Evolutionary conservation across 2,329 filamentous ascomycete genomes (phyloP).

Genomic region (Pseudogymnoascus sp.): DNA sequence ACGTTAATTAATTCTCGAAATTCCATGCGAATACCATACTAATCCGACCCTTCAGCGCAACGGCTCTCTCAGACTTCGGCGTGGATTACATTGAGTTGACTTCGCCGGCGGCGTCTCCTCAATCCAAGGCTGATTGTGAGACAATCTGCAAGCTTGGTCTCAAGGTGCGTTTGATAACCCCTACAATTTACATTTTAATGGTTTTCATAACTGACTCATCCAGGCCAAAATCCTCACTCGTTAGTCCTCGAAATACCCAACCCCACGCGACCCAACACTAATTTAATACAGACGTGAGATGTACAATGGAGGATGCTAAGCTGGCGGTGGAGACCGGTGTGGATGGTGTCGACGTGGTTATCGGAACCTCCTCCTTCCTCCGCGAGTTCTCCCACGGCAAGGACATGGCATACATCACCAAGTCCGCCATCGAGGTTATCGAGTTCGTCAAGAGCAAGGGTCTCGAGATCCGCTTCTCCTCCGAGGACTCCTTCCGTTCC

Average conservation of each 20-base stretch:
- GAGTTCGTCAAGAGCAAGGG: constrained; percentile 63
- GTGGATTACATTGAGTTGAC: constrained; percentile 92
- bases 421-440: constrained; percentile 78
- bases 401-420: constrained; percentile 80
- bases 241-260: neutral
- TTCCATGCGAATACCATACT: neutral
- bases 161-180: constrained; percentile 40
- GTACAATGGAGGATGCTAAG: constrained; percentile 74
- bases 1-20: constrained; percentile 7
- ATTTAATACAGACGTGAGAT: constrained; percentile 68
- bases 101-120: constrained; percentile 73
- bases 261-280: constrained; percentile 21
- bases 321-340: constrained; percentile 77
- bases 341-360: constrained; percentile 73
- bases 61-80: constrained; percentile 70
- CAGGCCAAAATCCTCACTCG: constrained; percentile 31
- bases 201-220: constrained; percentile 9
- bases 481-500: constrained; percentile 80
- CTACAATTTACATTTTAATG: neutral
- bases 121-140: constrained; percentile 79
- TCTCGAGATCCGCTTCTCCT: constrained; percentile 47
- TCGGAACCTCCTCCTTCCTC: constrained; percentile 73
- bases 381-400: constrained; percentile 82
- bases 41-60: constrained; percentile 15
- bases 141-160: constrained; percentile 90